Evolutionary conservation across 129 eudicot genomes (phyloP).

Genomic region (carrot (Daucus carota)): DNA sequence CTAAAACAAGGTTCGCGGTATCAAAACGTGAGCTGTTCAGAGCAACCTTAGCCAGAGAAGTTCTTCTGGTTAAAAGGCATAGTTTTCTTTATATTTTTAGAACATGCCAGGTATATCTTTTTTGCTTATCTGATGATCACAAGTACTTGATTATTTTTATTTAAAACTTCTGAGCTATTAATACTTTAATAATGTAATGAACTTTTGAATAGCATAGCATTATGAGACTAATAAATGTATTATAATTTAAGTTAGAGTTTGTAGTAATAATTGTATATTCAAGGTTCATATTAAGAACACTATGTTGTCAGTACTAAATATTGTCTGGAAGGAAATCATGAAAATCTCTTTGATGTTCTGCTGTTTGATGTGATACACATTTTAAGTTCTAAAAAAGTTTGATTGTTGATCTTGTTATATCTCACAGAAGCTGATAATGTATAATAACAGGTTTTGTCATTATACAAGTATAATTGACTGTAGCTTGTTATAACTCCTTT

Average conservation of each 20-base stretch:
- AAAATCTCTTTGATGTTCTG: not conserved
- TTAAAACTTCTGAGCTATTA: not conserved
- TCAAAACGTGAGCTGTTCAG: slow-evolving; percentile 56
- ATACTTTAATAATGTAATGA: not conserved
- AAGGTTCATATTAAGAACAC: not conserved
- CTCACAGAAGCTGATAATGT: not conserved
- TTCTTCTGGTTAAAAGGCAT: slow-evolving; percentile 58
- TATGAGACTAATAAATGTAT: not conserved
- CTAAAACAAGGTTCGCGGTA: slow-evolving; percentile 42
- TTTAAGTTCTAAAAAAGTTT: not conserved
- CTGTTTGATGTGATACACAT: not conserved
- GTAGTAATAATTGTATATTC: not conserved
- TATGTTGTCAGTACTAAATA: not conserved
- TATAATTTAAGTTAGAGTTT: not conserved
- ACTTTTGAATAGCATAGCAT: not conserved
- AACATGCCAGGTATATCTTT: slow-evolving; percentile 49
- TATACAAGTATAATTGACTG: not conserved
- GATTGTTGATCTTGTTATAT: no score
- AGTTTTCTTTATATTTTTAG: slow-evolving; percentile 66
- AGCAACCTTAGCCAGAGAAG: slow-evolving; percentile 66
- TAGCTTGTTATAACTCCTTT: not conserved
- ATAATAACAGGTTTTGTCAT: not conserved
- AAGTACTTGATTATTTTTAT: not conserved
- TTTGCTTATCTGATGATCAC: not conserved
- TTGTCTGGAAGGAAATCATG: not conserved